Percentiles rank a stretch among this genome's conserved stretches.
These are phyloP conservation scores for Arachnomyces sp. DNA, from an alignment of 2,329 filamentous ascomycete species.

Conservation along the genomic window DNA sequence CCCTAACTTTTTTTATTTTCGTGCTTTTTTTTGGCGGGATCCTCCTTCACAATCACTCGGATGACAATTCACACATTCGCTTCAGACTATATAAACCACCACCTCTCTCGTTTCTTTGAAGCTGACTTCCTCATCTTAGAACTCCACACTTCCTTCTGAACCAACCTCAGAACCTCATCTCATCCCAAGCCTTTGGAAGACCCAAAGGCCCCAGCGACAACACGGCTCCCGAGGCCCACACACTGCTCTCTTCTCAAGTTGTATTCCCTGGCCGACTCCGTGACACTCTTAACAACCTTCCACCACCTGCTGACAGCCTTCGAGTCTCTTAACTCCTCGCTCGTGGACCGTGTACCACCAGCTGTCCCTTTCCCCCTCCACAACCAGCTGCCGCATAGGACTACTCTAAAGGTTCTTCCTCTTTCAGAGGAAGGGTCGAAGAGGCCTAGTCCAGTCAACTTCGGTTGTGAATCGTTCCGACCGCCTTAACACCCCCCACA, in stretches of 20 bases:
- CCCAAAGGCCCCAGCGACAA: slow-evolving; percentile 32
- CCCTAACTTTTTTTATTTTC: slow-evolving; percentile 13
- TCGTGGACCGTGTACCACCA: slow-evolving; percentile 30
- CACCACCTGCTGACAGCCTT: slow-evolving; percentile 31
- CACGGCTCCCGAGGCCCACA: slow-evolving; percentile 32
- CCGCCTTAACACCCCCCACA: slow-evolving; percentile 70
- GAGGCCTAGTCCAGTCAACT: slow-evolving; percentile 89
- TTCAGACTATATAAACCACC: background rate
- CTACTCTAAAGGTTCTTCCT: slow-evolving; percentile 97
- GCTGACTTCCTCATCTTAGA: background rate
- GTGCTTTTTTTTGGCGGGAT: too few relatives aligned
- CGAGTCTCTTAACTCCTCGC: slow-evolving; percentile 27
- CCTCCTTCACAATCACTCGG: too few relatives aligned
- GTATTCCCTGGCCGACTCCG: slow-evolving; percentile 35
- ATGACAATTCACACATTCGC: too few relatives aligned
- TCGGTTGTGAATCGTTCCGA: slow-evolving; percentile 87
- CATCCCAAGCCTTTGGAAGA: slow-evolving; percentile 30
- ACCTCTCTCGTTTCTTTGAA: background rate
- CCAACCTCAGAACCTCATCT: background rate
- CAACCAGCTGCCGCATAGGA: slow-evolving; percentile 99
- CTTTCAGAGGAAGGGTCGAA: slow-evolving; percentile 98
- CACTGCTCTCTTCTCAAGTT: slow-evolving; percentile 28
- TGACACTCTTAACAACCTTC: slow-evolving; percentile 42
- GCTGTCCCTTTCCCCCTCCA: slow-evolving; percentile 46
- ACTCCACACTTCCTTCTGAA: too few relatives aligned